Evolutionary conservation across 805 yeast species (phyloP).

Genomic region (Candida adriatica): DNA sequence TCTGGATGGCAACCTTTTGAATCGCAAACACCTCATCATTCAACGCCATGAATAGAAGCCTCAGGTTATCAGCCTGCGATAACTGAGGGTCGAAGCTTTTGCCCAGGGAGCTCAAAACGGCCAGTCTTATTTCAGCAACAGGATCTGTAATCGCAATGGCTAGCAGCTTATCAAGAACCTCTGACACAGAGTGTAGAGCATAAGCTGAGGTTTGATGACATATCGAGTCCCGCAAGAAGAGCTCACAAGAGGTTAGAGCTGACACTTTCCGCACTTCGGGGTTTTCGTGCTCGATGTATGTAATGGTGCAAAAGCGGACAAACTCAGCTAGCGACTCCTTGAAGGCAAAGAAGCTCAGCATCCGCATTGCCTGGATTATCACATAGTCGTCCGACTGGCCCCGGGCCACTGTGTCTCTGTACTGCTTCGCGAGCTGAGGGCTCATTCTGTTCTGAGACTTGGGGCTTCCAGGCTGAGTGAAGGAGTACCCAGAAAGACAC

Average conservation of each 20-base stretch:
- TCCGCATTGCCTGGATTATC: slow-evolving; percentile 71
- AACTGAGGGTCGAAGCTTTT: slow-evolving; percentile 82
- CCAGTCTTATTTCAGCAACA: slow-evolving; percentile 74
- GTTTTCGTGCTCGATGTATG: slow-evolving; percentile 74
- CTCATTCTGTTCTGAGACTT: slow-evolving; percentile 45
- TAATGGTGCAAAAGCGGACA: slow-evolving; percentile 76
- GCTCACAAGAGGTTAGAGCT: slow-evolving; percentile 71
- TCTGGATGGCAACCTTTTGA: slow-evolving; percentile 66
- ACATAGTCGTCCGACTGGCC: slow-evolving; percentile 55
- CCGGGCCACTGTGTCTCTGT: slow-evolving; percentile 65
- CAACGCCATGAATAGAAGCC: slow-evolving; percentile 76
- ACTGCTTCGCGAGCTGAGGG: slow-evolving; percentile 63
- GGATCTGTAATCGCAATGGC: slow-evolving; percentile 87
- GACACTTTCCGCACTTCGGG: slow-evolving; percentile 79
- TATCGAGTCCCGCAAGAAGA: slow-evolving; percentile 76
- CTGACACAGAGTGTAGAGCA: slow-evolving; percentile 76
- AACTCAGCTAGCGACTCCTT: slow-evolving; percentile 77
- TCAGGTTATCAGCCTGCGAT: slow-evolving; percentile 88
- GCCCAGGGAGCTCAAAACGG: slow-evolving; percentile 67
- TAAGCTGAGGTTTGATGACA: slow-evolving; percentile 75
- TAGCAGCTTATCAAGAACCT: slow-evolving; percentile 73
- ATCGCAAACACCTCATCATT: slow-evolving; percentile 87
- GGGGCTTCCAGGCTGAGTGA: slow-evolving; percentile 83
- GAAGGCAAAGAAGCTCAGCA: slow-evolving; percentile 70
- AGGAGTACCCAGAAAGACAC: slow-evolving; percentile 74